Evolutionary conservation across 768 basidiomycete species (phyloP).

Genomic region (Lactarius psammicola): DNA sequence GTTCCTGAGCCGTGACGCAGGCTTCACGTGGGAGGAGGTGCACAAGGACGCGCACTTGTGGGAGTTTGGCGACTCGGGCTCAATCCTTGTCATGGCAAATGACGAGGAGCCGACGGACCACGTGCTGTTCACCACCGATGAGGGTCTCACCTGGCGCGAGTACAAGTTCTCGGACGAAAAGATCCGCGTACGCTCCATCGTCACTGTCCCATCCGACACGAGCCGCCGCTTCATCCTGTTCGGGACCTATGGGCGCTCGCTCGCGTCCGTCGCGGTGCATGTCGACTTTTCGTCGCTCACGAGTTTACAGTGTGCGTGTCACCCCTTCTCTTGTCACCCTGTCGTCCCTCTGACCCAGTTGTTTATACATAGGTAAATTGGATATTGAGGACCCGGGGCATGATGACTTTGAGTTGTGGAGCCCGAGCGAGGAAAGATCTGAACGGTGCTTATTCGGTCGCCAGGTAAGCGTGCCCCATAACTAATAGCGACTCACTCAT

Average conservation of each 20-base stretch:
- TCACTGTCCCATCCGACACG: constrained; percentile 87
- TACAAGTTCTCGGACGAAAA: constrained; percentile 77
- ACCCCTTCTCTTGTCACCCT: not conserved
- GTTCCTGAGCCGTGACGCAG: constrained; percentile 93
- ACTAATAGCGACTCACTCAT: not conserved
- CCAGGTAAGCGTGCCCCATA: constrained; percentile 50
- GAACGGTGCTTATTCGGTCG: constrained; percentile 91
- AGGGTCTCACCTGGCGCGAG: constrained; percentile 85
- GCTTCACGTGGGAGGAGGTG: constrained; percentile 98
- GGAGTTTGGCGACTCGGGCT: constrained; percentile 98
- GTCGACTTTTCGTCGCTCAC: constrained; percentile 87
- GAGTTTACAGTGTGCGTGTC: constrained; percentile 62
- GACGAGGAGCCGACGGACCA: constrained; percentile 93
- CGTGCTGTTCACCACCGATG: constrained; percentile 85
- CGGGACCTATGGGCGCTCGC: constrained; percentile 52
- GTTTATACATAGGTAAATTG: constrained; percentile 54
- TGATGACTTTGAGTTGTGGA: constrained; percentile 98
- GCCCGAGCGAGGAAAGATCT: constrained; percentile 83
- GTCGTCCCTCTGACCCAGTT: constrained; percentile 14
- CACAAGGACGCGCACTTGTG: constrained; percentile 97
- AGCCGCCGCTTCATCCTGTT: constrained; percentile 88
- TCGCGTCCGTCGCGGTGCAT: constrained; percentile 66
- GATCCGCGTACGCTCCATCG: constrained; percentile 70
- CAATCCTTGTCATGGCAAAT: constrained; percentile 89
- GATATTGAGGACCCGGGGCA: constrained; percentile 66